Conservation (phyloP, 495 filamentous ascomycete species). For the Tuber brumale region DNA sequence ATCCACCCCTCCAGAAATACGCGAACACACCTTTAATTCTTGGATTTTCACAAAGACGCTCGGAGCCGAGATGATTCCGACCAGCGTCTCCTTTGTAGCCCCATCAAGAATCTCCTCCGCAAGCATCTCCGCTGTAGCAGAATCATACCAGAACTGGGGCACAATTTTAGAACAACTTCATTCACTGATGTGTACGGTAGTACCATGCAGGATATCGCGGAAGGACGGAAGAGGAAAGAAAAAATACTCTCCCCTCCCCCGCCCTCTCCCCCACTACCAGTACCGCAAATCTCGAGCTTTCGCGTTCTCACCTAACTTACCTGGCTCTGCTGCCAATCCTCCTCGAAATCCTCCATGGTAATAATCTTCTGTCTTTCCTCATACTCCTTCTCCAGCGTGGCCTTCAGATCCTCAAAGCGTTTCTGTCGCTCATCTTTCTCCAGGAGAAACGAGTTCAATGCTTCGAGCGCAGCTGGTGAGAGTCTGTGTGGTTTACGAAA, state of each 20-base stretch:
- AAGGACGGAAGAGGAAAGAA: constrained; percentile 3
- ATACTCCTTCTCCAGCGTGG: constrained; percentile 47
- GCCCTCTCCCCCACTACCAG: background rate
- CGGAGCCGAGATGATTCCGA: constrained; percentile 67
- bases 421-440: constrained; percentile 58
- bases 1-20: constrained; percentile 4
- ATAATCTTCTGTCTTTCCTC: constrained; percentile 43
- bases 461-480: constrained; percentile 55
- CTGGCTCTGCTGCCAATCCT: constrained; percentile 77
- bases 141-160: constrained; percentile 54
- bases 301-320: constrained; percentile 63
- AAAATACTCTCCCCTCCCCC: constrained; percentile 21
- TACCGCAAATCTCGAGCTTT: background rate
- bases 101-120: constrained; percentile 58
- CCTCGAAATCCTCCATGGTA: constrained; percentile 65
- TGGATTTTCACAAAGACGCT: constrained; percentile 67
- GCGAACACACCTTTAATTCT: constrained; percentile 26
- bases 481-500: constrained; percentile 42
- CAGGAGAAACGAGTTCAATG: constrained; percentile 60
- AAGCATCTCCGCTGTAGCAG: constrained; percentile 57
- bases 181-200: background rate
- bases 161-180: background rate
- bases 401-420: constrained; percentile 59
- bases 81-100: constrained; percentile 49
- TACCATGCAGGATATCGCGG: background rate